Base-by-base conservation (phyloP, 106 monocot species). In the Platanthera guangdongensis region DNA sequence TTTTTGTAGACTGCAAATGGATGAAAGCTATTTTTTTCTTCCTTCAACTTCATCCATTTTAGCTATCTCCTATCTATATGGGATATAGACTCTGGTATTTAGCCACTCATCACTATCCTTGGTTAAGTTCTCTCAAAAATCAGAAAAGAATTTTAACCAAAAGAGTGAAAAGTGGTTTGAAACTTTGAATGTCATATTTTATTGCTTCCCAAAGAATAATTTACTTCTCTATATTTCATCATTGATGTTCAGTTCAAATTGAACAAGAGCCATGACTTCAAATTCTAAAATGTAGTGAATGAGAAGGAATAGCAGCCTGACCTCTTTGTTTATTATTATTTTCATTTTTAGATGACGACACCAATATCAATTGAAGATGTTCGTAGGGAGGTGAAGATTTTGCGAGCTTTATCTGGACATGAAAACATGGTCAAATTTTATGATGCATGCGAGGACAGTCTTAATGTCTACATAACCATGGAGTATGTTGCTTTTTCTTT, bases 311-410 rank as follows among this genome's bases (percentile, higher is more conserved):
- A 52, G 21, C 51, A 16, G 30, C 7, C 51, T 77, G 30, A 51
- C 48, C 13, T 46, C 51, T 9, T 32, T 30, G 8, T 52, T 7
- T 39, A 52, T 51, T 1, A 30, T 16, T 1, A 30, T 16, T 54
- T 59, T 75, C 59, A 69, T 74, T 76, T 47, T 46, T 74, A 92
- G 92, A 92, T 92, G 92, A 86, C 86, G 77, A 88, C 92, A 76
- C 75, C 92, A 78, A 92, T 92, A 86, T 77, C 92, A 69, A 88
- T 92, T 84, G 92, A 92, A 86, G 92, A 92, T 86, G 92, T 88
- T 74, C 82, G 92, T 63, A 82, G 92, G 80, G 92, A 92, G 70
- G 92, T 92, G 82, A 92, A 88, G 73, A 92, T 92, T 45, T 71
- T 92, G 71, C 88, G 83, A 83, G 80, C 82, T 25, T 85, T 92